These are phyloP conservation scores for Nemania sp. DNA, from an alignment of 2,329 filamentous ascomycete species.

Conservation along the genomic window DNA sequence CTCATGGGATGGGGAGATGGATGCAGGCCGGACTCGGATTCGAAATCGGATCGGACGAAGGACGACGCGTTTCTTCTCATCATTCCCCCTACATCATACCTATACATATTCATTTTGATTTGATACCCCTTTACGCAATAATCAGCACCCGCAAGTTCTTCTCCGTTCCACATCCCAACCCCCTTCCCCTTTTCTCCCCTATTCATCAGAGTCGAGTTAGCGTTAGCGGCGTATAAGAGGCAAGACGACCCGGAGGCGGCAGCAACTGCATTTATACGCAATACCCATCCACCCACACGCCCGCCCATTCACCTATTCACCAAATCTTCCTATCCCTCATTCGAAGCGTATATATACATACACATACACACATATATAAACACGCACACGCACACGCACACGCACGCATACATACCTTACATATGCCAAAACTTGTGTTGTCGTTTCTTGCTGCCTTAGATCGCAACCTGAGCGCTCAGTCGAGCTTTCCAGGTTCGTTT, in stretches of 20 bases:
- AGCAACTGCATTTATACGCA: neutral
- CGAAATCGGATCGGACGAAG: neutral
- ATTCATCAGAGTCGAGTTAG: neutral
- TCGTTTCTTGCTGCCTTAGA: neutral
- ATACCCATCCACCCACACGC: neutral
- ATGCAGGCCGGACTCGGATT: neutral
- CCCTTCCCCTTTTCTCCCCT: no score
- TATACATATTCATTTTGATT: slow-evolving; percentile 2
- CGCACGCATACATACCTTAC: no score
- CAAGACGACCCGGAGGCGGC: neutral
- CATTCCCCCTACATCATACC: neutral
- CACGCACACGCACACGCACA: no score
- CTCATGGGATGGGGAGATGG: neutral
- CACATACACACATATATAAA: no score
- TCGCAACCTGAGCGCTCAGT: no score
- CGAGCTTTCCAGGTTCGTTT: no score
- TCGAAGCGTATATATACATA: slow-evolving; percentile 6
- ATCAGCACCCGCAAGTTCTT: neutral
- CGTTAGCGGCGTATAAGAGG: slow-evolving; percentile 7
- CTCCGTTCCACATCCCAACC: no score
- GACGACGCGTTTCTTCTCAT: neutral
- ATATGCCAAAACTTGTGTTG: no score
- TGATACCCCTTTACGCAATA: slow-evolving; percentile 17
- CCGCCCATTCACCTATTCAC: no score
- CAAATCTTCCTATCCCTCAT: neutral